Base-by-base conservation (phyloP, 345 rosid genomes). In the rapeseed (Brassica napus) region DNA sequence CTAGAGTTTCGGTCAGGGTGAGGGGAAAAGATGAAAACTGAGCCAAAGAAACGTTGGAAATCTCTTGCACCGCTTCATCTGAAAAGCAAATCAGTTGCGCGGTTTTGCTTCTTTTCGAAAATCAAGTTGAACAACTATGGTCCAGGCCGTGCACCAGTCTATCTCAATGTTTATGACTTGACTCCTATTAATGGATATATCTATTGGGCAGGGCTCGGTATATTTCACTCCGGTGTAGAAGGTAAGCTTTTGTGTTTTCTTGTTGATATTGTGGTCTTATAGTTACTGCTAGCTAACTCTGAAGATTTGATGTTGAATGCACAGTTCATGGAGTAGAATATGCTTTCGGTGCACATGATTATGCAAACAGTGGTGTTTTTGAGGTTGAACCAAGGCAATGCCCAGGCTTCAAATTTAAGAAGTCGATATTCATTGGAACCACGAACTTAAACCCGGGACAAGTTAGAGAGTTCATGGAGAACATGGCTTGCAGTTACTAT, bases 271-370 rank as follows among this genome's bases (percentile, higher is more conserved):
- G 47, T 68, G n/a, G 1, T 58, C 49, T 52, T 60, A 69, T 14
- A 54, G 75, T 66, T 54, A 44, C 65, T 26, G 39, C 15, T 58
- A 34, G 63, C 72, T 44, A 65, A 81, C 70, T 75, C 62, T 37
- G 39, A 26, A 30, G 2, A 8, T 65, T 65, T 3, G 15, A 8
- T 1, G 15, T 71, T 55, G 9, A 2, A 70, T 81, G 75, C 32
- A 55, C 86, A 95, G 99, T 95, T 68, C 90, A 95, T 79, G 96
- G 97, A 4, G 94, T 90, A 39, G 99, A 95, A 71, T 94, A 94
- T 82, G 98, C 98, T 24, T 95, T 95, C 75, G 99, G 99, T 81
- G 99, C 99, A 35, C 99, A 95, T 71, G 97, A 90, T 78, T 86
- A 87, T 72, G 77, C 99, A 15, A 88, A 89, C 5, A 95, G 92